Evolutionary conservation across 768 basidiomycete species (phyloP).

Genomic region (Termitomyces sp.): DNA sequence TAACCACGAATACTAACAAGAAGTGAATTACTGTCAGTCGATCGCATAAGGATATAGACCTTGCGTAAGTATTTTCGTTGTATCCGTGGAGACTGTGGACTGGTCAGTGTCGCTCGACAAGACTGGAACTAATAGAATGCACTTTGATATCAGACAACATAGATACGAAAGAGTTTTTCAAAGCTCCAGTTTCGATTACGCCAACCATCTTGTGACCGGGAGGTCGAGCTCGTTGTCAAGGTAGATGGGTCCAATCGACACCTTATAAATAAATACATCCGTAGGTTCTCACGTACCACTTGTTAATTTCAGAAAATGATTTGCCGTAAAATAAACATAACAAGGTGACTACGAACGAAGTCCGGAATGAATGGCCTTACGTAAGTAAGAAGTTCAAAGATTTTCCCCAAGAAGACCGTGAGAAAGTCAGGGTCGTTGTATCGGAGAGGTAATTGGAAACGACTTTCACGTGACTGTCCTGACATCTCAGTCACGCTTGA

Average conservation of each 20-base stretch:
- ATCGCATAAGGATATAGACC: slow-evolving; percentile 15
- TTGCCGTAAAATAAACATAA: background rate
- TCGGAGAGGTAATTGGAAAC: too few relatives aligned
- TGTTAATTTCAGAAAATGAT: background rate
- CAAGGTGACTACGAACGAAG: too few relatives aligned
- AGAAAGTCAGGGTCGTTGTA: too few relatives aligned
- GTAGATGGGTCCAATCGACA: background rate
- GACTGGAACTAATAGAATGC: background rate
- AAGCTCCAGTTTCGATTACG: slow-evolving; percentile 12
- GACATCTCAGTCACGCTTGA: too few relatives aligned
- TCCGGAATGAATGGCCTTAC: background rate
- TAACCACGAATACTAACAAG: slow-evolving; percentile 77
- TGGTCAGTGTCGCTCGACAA: background rate
- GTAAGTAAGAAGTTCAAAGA: background rate
- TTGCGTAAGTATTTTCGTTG: slow-evolving; percentile 50
- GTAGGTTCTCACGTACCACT: background rate
- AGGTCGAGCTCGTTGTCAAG: background rate
- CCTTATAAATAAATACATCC: background rate
- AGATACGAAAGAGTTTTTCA: slow-evolving; percentile 22
- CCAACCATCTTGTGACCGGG: slow-evolving; percentile 7
- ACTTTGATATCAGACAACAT: slow-evolving; percentile 24
- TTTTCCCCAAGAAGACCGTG: too few relatives aligned
- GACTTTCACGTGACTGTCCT: background rate
- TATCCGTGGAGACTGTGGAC: slow-evolving; percentile 32
- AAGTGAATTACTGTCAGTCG: background rate